Percentiles rank a stretch among this genome's conserved stretches.
Evolutionary conservation across 306 rosid genomes (phyloP).

Genomic region (Malus orientalis): DNA sequence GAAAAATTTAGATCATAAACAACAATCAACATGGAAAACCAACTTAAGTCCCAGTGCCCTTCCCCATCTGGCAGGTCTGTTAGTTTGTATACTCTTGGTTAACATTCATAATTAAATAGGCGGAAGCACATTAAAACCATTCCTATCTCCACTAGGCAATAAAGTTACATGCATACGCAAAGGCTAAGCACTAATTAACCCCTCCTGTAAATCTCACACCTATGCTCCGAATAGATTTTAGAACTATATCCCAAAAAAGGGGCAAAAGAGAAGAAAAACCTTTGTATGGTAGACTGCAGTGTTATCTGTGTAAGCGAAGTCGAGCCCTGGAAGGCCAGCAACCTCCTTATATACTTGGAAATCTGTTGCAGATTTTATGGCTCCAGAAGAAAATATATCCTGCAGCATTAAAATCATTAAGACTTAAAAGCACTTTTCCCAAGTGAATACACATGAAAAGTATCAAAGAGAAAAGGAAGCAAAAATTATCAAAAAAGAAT

Average conservation of each 20-base stretch:
- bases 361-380: conserved; percentile 88
- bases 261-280: conserved; percentile 37
- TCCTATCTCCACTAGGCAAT: background rate
- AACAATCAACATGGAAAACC: background rate
- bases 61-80: background rate
- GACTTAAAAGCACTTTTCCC: conserved; percentile 3
- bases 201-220: background rate
- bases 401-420: conserved; percentile 30
- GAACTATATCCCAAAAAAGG: conserved; percentile 9
- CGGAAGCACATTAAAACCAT: background rate
- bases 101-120: background rate
- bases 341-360: conserved; percentile 84
- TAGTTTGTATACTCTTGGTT: background rate
- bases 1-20: background rate
- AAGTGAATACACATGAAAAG: conserved; percentile 13
- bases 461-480: background rate
- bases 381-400: conserved; percentile 89
- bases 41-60: background rate
- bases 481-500: conserved; percentile 3
- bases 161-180: background rate
- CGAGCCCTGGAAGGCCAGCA: conserved; percentile 94
- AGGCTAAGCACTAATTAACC: background rate
- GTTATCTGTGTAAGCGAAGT: conserved; percentile 75
- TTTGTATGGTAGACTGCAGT: conserved; percentile 95
- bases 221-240: background rate